Conservation (phyloP, 2,329 filamentous ascomycete genomes). For the Neopestalotiopsis sp. region DNA sequence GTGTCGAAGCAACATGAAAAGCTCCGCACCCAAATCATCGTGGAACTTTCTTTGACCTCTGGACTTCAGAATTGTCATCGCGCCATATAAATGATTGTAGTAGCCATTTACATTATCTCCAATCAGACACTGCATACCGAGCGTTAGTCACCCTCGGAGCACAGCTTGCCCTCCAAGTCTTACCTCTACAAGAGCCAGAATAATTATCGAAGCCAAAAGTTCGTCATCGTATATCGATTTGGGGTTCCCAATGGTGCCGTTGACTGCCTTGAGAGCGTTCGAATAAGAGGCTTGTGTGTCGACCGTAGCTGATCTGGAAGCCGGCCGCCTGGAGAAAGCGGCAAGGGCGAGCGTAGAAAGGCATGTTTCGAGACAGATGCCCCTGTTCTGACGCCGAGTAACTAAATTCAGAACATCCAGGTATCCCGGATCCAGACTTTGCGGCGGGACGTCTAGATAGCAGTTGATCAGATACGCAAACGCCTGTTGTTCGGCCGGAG, state of each 20-base stretch:
- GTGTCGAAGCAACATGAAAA: slow-evolving; percentile 5
- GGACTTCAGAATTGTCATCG: slow-evolving; percentile 3
- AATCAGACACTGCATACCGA: neutral
- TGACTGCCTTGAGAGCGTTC: neutral
- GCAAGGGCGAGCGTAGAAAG: slow-evolving; percentile 7
- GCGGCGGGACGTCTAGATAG: slow-evolving; percentile 3
- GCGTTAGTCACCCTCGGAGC: neutral
- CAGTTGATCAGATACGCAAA: slow-evolving; percentile 6
- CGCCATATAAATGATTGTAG: slow-evolving; percentile 7
- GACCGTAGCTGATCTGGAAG: neutral
- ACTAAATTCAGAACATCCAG: slow-evolving; percentile 1
- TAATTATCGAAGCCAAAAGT: slow-evolving; percentile 1
- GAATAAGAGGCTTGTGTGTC: slow-evolving; percentile 8
- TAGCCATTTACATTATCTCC: neutral
- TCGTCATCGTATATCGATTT: slow-evolving; percentile 10
- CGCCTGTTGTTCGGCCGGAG: slow-evolving; percentile 3
- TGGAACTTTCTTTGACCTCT: slow-evolving; percentile 1
- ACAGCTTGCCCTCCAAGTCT: neutral
- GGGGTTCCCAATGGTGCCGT: neutral
- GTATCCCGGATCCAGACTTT: slow-evolving; percentile 8
- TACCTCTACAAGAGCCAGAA: slow-evolving; percentile 8
- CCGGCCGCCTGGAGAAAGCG: slow-evolving; percentile 1
- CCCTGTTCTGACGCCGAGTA: neutral
- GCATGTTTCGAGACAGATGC: slow-evolving; percentile 1
- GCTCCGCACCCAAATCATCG: slow-evolving; percentile 1